Conservation (phyloP, 306 rosid genomes). For the Prunus campanulata region DNA sequence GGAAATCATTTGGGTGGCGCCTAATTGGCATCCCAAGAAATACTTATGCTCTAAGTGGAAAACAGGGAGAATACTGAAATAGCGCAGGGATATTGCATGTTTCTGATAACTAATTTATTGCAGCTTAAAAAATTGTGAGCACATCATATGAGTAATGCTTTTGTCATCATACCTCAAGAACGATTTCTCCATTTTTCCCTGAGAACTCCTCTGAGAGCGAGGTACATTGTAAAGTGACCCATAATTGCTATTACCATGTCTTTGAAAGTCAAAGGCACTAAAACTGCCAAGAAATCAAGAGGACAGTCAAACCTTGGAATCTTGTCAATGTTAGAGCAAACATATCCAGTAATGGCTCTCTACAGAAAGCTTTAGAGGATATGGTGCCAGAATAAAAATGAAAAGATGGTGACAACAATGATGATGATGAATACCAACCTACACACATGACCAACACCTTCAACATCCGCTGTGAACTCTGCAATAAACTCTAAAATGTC, state of each 20-base stretch:
- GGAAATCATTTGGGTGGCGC: not conserved
- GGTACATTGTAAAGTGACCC: conserved; percentile 68
- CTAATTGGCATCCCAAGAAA: not conserved
- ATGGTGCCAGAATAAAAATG: conserved; percentile 2
- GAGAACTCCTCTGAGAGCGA: conserved; percentile 69
- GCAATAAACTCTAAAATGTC: conserved; percentile 83
- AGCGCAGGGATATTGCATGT: not conserved
- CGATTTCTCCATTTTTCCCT: conserved; percentile 98
- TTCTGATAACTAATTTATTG: not conserved
- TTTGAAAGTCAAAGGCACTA: conserved; percentile 73
- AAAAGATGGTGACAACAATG: conserved; percentile 2
- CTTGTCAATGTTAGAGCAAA: not conserved
- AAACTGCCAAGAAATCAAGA: conserved; percentile 47
- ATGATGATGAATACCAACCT: conserved; percentile 47
- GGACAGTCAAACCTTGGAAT: conserved; percentile 6
- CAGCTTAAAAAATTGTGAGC: not conserved
- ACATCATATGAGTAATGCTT: conserved; percentile 4
- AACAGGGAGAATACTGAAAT: not conserved
- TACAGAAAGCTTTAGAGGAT: not conserved
- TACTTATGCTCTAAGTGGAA: not conserved
- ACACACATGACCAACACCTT: conserved; percentile 99
- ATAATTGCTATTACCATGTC: conserved; percentile 74
- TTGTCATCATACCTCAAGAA: conserved; percentile 64
- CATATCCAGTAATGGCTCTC: not conserved
- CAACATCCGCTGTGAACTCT: conserved; percentile 74